Evolutionary conservation across 768 basidiomycete genomes (phyloP).

Genomic region (Boletus patriciae): DNA sequence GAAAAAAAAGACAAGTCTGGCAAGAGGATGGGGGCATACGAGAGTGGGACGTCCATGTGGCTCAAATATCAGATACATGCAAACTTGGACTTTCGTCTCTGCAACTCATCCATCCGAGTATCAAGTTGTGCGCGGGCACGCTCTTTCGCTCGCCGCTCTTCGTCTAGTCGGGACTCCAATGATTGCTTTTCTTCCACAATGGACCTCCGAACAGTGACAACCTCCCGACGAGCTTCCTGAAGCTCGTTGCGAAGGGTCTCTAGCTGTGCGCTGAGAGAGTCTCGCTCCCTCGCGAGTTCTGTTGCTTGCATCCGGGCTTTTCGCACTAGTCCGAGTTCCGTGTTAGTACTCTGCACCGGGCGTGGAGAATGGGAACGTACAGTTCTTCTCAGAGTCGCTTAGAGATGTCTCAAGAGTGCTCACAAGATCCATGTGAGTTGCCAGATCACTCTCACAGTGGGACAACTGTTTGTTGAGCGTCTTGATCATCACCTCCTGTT

Average conservation of each 20-base stretch:
- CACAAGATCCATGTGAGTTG: slow-evolving; percentile 90
- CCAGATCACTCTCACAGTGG: slow-evolving; percentile 91
- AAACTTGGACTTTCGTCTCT: slow-evolving; percentile 88
- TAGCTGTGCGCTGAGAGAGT: slow-evolving; percentile 64
- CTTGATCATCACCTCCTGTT: slow-evolving; percentile 90
- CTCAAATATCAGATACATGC: slow-evolving; percentile 63
- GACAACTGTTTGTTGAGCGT: slow-evolving; percentile 90
- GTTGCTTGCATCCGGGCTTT: slow-evolving; percentile 94
- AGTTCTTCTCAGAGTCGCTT: slow-evolving; percentile 89
- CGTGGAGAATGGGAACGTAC: slow-evolving; percentile 48
- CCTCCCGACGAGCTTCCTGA: slow-evolving; percentile 75
- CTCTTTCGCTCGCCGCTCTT: slow-evolving; percentile 88
- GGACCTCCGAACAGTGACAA: slow-evolving; percentile 71
- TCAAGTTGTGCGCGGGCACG: slow-evolving; percentile 86
- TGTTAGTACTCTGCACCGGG: slow-evolving; percentile 5
- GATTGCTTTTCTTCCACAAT: slow-evolving; percentile 89
- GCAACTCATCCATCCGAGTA: slow-evolving; percentile 81
- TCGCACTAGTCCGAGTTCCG: slow-evolving; percentile 55
- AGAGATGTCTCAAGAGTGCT: slow-evolving; percentile 80
- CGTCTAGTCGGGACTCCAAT: slow-evolving; percentile 77
- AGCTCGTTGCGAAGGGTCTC: slow-evolving; percentile 72
- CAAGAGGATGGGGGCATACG: slow-evolving; percentile 5
- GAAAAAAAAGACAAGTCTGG: slow-evolving; percentile 8
- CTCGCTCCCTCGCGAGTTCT: slow-evolving; percentile 84
- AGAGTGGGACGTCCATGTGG: neutral